These are phyloP conservation scores for Glebionis coronaria DNA, from an alignment of 129 eudicot genomes.

Conservation along the genomic window DNA sequence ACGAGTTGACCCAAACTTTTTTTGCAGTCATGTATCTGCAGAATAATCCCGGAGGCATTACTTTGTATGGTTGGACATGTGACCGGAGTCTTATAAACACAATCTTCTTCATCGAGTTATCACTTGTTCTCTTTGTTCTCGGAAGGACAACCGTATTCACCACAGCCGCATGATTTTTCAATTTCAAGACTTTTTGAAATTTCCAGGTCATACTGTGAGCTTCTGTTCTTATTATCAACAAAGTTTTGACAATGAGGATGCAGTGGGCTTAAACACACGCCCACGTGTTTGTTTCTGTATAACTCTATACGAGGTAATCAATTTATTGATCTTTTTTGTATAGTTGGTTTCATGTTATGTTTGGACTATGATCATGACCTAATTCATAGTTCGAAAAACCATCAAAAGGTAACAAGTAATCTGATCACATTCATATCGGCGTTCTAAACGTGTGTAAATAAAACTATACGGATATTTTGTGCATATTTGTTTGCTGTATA, in stretches of 20 bases:
- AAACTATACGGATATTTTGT: not conserved
- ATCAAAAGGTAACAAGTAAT: not conserved
- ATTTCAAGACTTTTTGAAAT: slow-evolving; percentile 21
- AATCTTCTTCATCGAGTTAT: slow-evolving; percentile 70
- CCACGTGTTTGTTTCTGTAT: not conserved
- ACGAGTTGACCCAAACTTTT: slow-evolving; percentile 1
- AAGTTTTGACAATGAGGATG: slow-evolving; percentile 18
- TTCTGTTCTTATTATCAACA: slow-evolving; percentile 14
- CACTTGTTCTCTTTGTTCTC: slow-evolving; percentile 66
- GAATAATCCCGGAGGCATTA: slow-evolving; percentile 85
- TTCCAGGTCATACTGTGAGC: slow-evolving; percentile 5
- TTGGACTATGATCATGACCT: slow-evolving; percentile 15
- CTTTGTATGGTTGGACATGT: slow-evolving; percentile 78
- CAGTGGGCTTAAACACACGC: not conserved
- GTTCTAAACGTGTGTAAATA: slow-evolving; percentile 10
- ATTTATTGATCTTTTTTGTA: slow-evolving; percentile 22
- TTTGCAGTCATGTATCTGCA: slow-evolving; percentile 80
- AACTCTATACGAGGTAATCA: not conserved
- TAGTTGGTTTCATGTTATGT: slow-evolving; percentile 15
- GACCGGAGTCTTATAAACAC: slow-evolving; percentile 74
- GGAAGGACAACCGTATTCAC: slow-evolving; percentile 66
- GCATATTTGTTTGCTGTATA: no score
- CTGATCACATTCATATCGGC: slow-evolving; percentile 11
- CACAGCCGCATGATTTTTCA: slow-evolving; percentile 17
- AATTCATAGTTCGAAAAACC: slow-evolving; percentile 19